phyloP scores from a whole-genome alignment of 208 protist genomes.

The Leishmania aethiopica region DNA sequence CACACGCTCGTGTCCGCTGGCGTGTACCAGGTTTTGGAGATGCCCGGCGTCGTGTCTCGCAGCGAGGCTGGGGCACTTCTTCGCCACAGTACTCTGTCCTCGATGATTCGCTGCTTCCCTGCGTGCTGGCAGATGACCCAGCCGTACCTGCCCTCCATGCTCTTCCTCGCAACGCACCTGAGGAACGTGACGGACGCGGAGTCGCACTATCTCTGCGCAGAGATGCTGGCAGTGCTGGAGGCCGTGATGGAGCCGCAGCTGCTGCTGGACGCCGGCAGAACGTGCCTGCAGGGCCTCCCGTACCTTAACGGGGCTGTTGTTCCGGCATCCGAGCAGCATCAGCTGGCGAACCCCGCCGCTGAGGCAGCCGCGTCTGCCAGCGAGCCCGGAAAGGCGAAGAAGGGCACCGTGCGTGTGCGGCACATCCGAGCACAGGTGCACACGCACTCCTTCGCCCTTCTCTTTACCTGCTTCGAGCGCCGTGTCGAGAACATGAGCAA shows the following conservation, averaged over 20 bases:
- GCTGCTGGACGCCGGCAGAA: slow-evolving; percentile 67
- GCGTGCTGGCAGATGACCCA: slow-evolving; percentile 87
- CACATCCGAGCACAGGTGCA: slow-evolving; percentile 54
- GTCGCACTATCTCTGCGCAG: slow-evolving; percentile 69
- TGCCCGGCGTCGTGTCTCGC: slow-evolving; percentile 48
- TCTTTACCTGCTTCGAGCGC: slow-evolving; percentile 76
- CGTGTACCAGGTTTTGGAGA: slow-evolving; percentile 57
- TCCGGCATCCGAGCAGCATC: slow-evolving; percentile 33
- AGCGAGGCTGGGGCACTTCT: slow-evolving; percentile 63
- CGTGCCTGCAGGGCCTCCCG: slow-evolving; percentile 65
- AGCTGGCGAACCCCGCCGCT: slow-evolving; percentile 17
- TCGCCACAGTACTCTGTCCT: slow-evolving; percentile 62
- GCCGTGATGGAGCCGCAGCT: slow-evolving; percentile 86
- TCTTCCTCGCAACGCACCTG: slow-evolving; percentile 54
- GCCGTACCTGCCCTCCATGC: slow-evolving; percentile 67
- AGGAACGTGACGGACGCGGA: slow-evolving; percentile 64
- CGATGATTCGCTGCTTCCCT: slow-evolving; percentile 70
- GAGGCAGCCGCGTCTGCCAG: slow-evolving; percentile 12
- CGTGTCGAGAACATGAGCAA: slow-evolving; percentile 67
- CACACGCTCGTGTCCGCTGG: slow-evolving; percentile 47
- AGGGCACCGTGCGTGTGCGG: slow-evolving; percentile 20
- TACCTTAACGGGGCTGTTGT: slow-evolving; percentile 48
- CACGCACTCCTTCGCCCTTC: slow-evolving; percentile 75
- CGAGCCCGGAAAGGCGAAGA: slow-evolving; percentile 6
- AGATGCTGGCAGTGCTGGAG: slow-evolving; percentile 85